Evolutionary conservation across 1,139 yeast genomes (phyloP).

Genomic region (Scheffersomyces segobiensis): DNA sequence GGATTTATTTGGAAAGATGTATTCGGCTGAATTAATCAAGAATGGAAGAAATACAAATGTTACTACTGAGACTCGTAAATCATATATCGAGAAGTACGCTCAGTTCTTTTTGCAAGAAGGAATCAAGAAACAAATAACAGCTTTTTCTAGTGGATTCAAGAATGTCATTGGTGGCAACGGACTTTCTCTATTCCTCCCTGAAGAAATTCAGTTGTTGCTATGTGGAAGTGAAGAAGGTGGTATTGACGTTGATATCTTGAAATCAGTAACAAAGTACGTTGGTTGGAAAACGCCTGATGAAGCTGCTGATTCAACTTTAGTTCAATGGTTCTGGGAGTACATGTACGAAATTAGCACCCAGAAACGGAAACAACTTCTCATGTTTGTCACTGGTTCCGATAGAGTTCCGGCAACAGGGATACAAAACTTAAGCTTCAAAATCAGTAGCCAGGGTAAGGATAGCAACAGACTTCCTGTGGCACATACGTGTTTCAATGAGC

Average conservation of each 20-base stretch:
- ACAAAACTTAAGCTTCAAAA: constrained; percentile 67
- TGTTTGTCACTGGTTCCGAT: constrained; percentile 88
- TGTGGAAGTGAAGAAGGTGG: constrained; percentile 73
- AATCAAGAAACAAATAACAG: constrained; percentile 50
- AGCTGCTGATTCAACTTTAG: constrained; percentile 37
- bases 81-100: constrained; percentile 64
- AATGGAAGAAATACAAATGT: constrained; percentile 60
- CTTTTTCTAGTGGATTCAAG: constrained; percentile 70
- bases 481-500: constrained; percentile 91
- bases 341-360: constrained; percentile 44
- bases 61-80: constrained; percentile 52
- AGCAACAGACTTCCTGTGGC: constrained; percentile 70
- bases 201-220: constrained; percentile 74
- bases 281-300: constrained; percentile 51
- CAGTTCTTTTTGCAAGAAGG: constrained; percentile 60
- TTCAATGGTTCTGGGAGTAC: constrained; percentile 87
- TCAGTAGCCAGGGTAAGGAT: constrained; percentile 50
- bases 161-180: constrained; percentile 82
- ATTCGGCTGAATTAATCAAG: constrained; percentile 51
- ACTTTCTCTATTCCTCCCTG: constrained; percentile 71
- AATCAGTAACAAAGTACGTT: constrained; percentile 69
- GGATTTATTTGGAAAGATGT: constrained; percentile 38
- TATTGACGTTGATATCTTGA: constrained; percentile 66
- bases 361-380: constrained; percentile 62
- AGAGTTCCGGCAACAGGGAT: constrained; percentile 92